Conservation (phyloP, 1,139 yeast species). For the Candida sp. region DNA sequence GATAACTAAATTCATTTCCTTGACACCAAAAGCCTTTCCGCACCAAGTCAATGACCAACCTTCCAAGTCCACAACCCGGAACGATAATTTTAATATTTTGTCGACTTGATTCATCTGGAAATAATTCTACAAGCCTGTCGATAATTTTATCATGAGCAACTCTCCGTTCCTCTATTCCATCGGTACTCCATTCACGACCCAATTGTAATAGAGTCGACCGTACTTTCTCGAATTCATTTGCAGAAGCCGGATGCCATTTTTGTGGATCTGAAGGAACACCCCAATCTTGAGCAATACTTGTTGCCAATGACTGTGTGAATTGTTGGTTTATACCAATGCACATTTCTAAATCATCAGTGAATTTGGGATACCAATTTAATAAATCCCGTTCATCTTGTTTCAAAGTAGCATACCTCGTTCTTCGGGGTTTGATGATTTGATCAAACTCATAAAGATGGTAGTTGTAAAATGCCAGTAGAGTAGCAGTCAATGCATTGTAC, state of each 20-base stretch:
- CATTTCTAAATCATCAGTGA: constrained; percentile 40
- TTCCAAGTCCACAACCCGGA: constrained; percentile 85
- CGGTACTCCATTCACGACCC: constrained; percentile 73
- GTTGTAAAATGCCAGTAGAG: constrained; percentile 34
- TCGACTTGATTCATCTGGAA: constrained; percentile 39
- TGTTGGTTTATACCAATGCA: constrained; percentile 48
- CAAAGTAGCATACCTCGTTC: constrained; percentile 26
- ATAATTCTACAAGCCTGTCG: constrained; percentile 36
- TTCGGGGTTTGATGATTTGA: constrained; percentile 32
- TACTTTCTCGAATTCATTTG: constrained; percentile 58
- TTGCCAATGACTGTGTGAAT: constrained; percentile 47
- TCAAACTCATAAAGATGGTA: constrained; percentile 34
- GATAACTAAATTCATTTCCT: constrained; percentile 83
- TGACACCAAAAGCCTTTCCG: constrained; percentile 67
- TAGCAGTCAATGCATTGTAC: constrained; percentile 34
- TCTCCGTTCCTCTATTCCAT: constrained; percentile 54
- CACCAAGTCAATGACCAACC: constrained; percentile 74
- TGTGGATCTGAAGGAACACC: constrained; percentile 40
- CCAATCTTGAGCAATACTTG: constrained; percentile 50
- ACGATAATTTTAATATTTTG: constrained; percentile 49
- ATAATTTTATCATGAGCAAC: constrained; percentile 45
- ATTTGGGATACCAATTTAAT: constrained; percentile 50
- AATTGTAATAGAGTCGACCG: constrained; percentile 60
- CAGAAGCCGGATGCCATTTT: constrained; percentile 44
- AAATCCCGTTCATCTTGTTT: constrained; percentile 36